A percentile compares a stretch with the other conserved stretches of the same genome.
phyloP scores from a whole-genome alignment of 176 grass and related monocot genomes.

The Oryza rufipogon region DNA sequence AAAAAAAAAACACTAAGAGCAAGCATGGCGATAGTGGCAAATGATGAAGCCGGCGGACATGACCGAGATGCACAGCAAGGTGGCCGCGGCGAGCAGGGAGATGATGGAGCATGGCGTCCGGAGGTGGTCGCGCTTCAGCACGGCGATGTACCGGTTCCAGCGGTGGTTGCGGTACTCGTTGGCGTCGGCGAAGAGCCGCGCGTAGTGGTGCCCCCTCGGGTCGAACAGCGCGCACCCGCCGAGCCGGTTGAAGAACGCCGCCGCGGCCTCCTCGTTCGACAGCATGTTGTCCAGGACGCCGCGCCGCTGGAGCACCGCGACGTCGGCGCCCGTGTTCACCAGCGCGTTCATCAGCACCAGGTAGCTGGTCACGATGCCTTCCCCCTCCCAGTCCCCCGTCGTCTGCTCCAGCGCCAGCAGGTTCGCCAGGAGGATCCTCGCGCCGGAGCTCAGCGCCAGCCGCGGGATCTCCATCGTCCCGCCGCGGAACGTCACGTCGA shows the following conservation, averaged over 20 bases:
- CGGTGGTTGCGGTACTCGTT: slow-evolving; percentile 10
- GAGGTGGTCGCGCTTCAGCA: slow-evolving; percentile 18
- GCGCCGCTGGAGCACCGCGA: not conserved
- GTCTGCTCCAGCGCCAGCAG: slow-evolving; percentile 17
- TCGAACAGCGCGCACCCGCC: not conserved
- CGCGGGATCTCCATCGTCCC: slow-evolving; percentile 5
- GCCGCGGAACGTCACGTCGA: slow-evolving; percentile 16
- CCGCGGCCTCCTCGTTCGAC: not conserved
- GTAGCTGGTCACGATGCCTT: not conserved
- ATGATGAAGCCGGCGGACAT: no score
- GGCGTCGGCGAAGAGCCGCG: slow-evolving; percentile 1
- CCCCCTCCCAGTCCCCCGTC: not conserved
- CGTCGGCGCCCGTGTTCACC: slow-evolving; percentile 1
- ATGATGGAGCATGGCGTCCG: not conserved
- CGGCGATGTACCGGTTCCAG: slow-evolving; percentile 14
- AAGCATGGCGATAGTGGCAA: no score
- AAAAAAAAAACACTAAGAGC: no score
- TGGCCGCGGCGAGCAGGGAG: not conserved
- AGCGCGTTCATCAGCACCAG: slow-evolving; percentile 20
- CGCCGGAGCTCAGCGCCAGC: slow-evolving; percentile 4
- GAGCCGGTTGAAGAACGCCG: slow-evolving; percentile 7
- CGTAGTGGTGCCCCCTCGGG: slow-evolving; percentile 1
- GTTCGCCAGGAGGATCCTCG: slow-evolving; percentile 14
- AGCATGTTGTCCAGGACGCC: slow-evolving; percentile 12
- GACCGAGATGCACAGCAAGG: not conserved